Base-by-base conservation (phyloP, 83 land plant species). In the Isoetes engelmannii region DNA sequence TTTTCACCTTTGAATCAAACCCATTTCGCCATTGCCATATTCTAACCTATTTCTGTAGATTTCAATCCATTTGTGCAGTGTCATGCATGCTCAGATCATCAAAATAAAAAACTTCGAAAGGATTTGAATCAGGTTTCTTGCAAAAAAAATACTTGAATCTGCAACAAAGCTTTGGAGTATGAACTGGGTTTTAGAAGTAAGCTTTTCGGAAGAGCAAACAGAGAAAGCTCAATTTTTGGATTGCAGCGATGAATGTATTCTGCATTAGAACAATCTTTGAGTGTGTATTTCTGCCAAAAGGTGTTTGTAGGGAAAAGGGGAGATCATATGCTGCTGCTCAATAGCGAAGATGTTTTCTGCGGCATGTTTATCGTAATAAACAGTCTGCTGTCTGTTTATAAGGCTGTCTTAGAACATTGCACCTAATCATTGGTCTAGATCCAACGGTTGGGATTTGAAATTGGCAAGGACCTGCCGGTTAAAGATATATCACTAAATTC, bases 301-400 rank as follows among this genome's bases (percentile, higher is more conserved):
- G 87, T 79, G 61, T 90, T 90, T 18, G 96, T 87, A 68, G 96
- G 92, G 37, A 90, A 79, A 48, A 92, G 89, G 15, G 83, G 45
- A 7, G 77, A 60, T 64, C 84, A 84, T 15, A 45, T 13, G 7
- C 8, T 5, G 49, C 47, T 4, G 10, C 50, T 18, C 73, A 46
- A 71, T 43, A 71, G 51, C 44, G 12, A 8, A 21, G 73, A 61
- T 12, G 46, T n/a, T n/a, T n/a, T n/a, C n/a, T n/a, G n/a, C n/a
- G n/a, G n/a, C n/a, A n/a, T n/a, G n/a, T n/a, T n/a, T n/a, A n/a
- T n/a, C n/a, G n/a, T n/a, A n/a, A n/a, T n/a, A n/a, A n/a, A n/a
- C n/a, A n/a, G n/a, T n/a, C n/a, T n/a, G n/a, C n/a, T n/a, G n/a
- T n/a, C n/a, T n/a, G n/a, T n/a, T n/a, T n/a, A n/a, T n/a, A n/a